Base-by-base conservation (phyloP, 2,329 filamentous ascomycete species). In the Pseudocercospora ulei region DNA sequence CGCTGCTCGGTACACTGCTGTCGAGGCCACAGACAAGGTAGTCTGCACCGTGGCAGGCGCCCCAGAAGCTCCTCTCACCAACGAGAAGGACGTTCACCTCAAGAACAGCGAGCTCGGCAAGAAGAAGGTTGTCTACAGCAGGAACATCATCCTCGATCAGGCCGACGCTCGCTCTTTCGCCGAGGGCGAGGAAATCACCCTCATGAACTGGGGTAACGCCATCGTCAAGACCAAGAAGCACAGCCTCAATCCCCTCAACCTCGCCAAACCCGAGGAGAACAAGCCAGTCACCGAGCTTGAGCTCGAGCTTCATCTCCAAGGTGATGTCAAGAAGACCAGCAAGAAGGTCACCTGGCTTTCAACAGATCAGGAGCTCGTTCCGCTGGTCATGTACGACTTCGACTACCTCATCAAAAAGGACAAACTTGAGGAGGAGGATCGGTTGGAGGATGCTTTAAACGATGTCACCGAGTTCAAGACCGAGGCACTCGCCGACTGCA, bases 331-430 rank as follows among this genome's bases (percentile, higher is more conserved):
- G 71, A 80, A 83, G 58, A 96, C 88, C 0, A 78, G 85, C 57
- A 95, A 95, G 76, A 96, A 96, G 71, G 76, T 96, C 23, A 95
- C 87, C 1, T 96, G 88, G 88, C 68, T 96, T 31, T 80, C 84
- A 1, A 74, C 72, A 0, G 75, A 83, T 50, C 82, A 88, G 65
- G 74, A 81, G 42, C 72, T 94, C 0, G 71, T 93, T 8, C 77
- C 79, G 5, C 78, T 90, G 13, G 83, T 94, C 63, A 72, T 94
- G 7, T 88, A 87, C 65, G 86, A 95, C 52, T 96, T 95, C 60
- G 88, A 94, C 65, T 88, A 92, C 65, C 73, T 96, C 33, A 81
- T 96, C 58, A 92, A 81, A 44, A 96, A 95, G 71, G 88, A 96
- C 60, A 87, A 90, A 59, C 72, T 96, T 17, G 82, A 86, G 61